phyloP scores from a whole-genome alignment of 331 rosid genomes.

The Telfairia occidentalis region DNA sequence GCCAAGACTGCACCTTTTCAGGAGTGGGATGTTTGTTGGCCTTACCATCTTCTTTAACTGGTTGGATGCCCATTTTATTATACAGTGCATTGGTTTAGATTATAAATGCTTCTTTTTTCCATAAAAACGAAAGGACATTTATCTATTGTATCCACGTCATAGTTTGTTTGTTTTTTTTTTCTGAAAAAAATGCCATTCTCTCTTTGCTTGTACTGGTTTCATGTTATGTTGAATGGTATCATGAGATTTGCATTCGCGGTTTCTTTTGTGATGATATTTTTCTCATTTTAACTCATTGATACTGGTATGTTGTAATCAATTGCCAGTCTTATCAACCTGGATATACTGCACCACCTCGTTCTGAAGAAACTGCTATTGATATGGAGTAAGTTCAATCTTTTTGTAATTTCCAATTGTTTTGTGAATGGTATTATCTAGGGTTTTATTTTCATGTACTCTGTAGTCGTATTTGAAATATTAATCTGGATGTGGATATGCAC shows the following conservation, averaged over 20 bases:
- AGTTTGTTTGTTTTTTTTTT: neutral
- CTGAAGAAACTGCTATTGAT: conserved; percentile 81
- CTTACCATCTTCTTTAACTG: neutral
- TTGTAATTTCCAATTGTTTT: neutral
- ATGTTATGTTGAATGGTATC: neutral
- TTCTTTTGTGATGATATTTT: neutral
- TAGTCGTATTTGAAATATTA: neutral
- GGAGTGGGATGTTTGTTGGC: neutral
- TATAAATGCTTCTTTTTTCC: neutral
- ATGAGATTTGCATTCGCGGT: neutral
- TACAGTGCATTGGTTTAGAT: neutral
- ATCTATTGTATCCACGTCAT: neutral
- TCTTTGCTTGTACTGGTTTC: neutral
- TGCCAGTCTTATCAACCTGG: conserved; percentile 68
- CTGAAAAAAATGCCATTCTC: neutral
- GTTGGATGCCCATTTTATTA: neutral
- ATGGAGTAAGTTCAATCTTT: conserved; percentile 46
- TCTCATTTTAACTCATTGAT: neutral
- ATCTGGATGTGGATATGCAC: conserved; percentile 23
- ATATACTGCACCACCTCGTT: conserved; percentile 63
- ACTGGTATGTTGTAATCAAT: neutral
- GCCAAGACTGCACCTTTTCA: neutral
- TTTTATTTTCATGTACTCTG: neutral
- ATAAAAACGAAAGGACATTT: neutral
- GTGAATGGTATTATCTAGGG: neutral